These are phyloP conservation scores for Phaseolus lunatus DNA, from an alignment of 306 rosid genomes.

Conservation along the genomic window DNA sequence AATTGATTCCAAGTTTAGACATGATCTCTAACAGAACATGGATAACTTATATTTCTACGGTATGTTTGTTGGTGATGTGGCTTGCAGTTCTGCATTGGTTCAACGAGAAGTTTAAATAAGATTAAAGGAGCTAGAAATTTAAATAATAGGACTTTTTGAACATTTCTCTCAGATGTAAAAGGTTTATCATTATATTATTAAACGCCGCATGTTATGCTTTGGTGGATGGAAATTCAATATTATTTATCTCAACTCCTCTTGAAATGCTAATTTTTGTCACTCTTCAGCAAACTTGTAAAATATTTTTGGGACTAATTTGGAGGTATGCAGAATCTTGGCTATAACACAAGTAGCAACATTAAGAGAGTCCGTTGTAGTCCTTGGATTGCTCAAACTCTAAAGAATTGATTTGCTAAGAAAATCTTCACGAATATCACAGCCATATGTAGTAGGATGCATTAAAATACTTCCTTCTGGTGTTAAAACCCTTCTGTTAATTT, in stretches of 20 bases:
- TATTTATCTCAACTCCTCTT: slow-evolving; percentile 14
- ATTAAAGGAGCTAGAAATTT: slow-evolving; percentile 3
- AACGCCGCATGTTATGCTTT: slow-evolving; percentile 15
- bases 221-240: slow-evolving; percentile 9
- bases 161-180: slow-evolving; percentile 11
- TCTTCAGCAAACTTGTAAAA: slow-evolving; percentile 20
- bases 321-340: neutral
- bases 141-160: neutral
- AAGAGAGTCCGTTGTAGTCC: slow-evolving; percentile 1
- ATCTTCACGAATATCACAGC: neutral
- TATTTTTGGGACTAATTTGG: slow-evolving; percentile 2
- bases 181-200: slow-evolving; percentile 11
- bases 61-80: slow-evolving; percentile 2
- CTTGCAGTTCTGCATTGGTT: slow-evolving; percentile 21
- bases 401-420: neutral
- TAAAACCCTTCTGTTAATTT: neutral
- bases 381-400: slow-evolving; percentile 28
- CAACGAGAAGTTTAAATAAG: slow-evolving; percentile 25
- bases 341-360: neutral
- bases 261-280: neutral
- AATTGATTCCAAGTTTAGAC: slow-evolving; percentile 8
- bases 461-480: neutral
- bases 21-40: neutral
- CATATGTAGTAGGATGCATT: slow-evolving; percentile 2
- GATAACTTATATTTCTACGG: neutral